Evolutionary conservation across 495 filamentous ascomycete species (phyloP).

Genomic region (Trichoderma reesei): DNA sequence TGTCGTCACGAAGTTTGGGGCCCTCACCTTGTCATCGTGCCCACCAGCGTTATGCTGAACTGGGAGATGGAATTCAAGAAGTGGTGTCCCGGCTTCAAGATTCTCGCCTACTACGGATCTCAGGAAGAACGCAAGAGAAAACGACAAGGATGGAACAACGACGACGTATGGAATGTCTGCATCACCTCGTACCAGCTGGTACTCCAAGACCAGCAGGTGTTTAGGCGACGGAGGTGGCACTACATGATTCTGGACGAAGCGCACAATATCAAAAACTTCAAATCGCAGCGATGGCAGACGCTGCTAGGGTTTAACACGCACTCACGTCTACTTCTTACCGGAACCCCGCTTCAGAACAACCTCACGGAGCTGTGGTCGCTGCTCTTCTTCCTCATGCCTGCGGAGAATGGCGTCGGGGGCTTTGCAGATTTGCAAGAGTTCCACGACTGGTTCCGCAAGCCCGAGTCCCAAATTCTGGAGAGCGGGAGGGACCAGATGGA

Average conservation of each 20-base stretch:
- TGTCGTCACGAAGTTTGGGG: slow-evolving; percentile 90
- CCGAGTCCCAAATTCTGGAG: slow-evolving; percentile 90
- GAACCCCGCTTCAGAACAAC: slow-evolving; percentile 95
- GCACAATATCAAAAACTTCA: slow-evolving; percentile 99
- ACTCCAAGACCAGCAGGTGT: slow-evolving; percentile 85
- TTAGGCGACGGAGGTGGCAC: slow-evolving; percentile 89
- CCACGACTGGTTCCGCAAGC: slow-evolving; percentile 84
- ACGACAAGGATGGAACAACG: slow-evolving; percentile 80
- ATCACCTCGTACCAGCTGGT: slow-evolving; percentile 96
- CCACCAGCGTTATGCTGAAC: slow-evolving; percentile 97
- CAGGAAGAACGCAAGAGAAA: slow-evolving; percentile 86
- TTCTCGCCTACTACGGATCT: slow-evolving; percentile 91
- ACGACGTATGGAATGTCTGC: slow-evolving; percentile 89
- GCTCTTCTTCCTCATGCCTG: slow-evolving; percentile 89
- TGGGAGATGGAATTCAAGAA: slow-evolving; percentile 99
- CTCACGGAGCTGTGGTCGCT: slow-evolving; percentile 95
- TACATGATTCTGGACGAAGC: slow-evolving; percentile 98
- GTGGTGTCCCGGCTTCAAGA: slow-evolving; percentile 97
- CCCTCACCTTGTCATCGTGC: slow-evolving; percentile 90
- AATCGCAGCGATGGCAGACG: slow-evolving; percentile 91
- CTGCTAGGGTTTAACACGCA: slow-evolving; percentile 84
- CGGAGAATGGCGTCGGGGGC: slow-evolving; percentile 73
- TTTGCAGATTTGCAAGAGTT: slow-evolving; percentile 90
- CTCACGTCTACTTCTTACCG: slow-evolving; percentile 80
- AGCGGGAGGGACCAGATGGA: slow-evolving; percentile 89